Conservation (phyloP, 2,329 filamentous ascomycete genomes). For the Xylaria multiplex region DNA sequence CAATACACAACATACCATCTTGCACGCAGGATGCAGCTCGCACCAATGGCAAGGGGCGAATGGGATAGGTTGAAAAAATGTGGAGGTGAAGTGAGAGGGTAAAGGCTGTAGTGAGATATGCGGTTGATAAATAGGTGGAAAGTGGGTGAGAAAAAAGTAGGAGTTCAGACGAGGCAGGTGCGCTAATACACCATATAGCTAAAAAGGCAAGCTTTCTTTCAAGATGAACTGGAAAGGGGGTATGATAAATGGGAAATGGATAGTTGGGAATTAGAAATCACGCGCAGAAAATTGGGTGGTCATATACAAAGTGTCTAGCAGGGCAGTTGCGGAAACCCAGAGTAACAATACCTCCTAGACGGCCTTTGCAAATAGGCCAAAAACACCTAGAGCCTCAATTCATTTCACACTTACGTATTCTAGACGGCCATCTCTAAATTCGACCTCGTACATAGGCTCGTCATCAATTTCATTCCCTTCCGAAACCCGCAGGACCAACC, state of each 20-base stretch:
- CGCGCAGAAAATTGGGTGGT: too few relatives aligned
- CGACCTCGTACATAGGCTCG: slow-evolving; percentile 51
- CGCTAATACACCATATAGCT: not conserved
- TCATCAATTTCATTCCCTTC: slow-evolving; percentile 46
- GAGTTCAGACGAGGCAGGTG: not conserved
- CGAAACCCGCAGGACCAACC: slow-evolving; percentile 52
- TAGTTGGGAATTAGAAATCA: not conserved
- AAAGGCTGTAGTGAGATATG: not conserved
- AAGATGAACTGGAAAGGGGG: not conserved
- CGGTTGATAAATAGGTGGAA: not conserved
- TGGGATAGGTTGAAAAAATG: not conserved
- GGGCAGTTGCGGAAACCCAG: not conserved
- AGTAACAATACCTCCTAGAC: not conserved
- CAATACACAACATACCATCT: slow-evolving; percentile 38
- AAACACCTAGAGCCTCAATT: not conserved
- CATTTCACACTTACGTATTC: slow-evolving; percentile 54
- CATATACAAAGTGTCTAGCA: too few relatives aligned
- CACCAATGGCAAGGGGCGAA: slow-evolving; percentile 1
- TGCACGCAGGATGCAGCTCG: slow-evolving; percentile 12
- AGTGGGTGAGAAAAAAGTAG: not conserved
- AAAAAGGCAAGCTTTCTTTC: not conserved
- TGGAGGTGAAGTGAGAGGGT: not conserved
- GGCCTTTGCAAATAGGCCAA: not conserved
- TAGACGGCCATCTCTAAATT: slow-evolving; percentile 59
- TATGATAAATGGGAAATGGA: too few relatives aligned